Conservation (phyloP, 345 rosid genomes). For the Lepidium africanum region DNA sequence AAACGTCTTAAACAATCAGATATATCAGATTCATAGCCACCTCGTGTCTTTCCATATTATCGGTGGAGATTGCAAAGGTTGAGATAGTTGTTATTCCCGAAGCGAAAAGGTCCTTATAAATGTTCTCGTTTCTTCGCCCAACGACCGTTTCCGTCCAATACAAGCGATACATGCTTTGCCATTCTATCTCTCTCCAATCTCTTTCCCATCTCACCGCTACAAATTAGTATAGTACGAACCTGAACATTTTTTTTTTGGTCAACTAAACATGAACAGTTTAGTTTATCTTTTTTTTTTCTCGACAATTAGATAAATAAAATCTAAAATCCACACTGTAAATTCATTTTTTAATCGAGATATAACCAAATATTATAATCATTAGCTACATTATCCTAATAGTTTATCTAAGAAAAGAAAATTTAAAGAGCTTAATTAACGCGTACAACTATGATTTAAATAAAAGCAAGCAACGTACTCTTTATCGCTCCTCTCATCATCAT, state of each 20-base stretch:
- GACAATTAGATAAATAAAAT: too few relatives aligned
- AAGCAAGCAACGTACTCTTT: background rate
- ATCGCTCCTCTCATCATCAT: background rate
- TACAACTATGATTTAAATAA: background rate
- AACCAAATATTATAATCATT: too few relatives aligned
- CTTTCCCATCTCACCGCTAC: background rate
- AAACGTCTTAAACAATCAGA: too few relatives aligned
- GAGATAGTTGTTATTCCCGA: slow-evolving; percentile 59
- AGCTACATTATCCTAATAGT: too few relatives aligned
- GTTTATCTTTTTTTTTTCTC: too few relatives aligned
- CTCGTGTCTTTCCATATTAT: slow-evolving; percentile 71
- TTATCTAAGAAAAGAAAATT: too few relatives aligned
- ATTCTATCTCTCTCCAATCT: slow-evolving; percentile 23
- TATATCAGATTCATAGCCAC: slow-evolving; percentile 16
- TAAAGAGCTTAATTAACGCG: too few relatives aligned
- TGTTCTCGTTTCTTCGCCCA: slow-evolving; percentile 63
- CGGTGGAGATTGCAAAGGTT: slow-evolving; percentile 65
- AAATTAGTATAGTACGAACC: background rate
- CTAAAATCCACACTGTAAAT: too few relatives aligned
- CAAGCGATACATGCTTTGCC: slow-evolving; percentile 73
- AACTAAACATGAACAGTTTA: too few relatives aligned
- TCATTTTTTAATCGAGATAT: too few relatives aligned
- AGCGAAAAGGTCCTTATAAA: too few relatives aligned
- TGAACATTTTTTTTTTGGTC: too few relatives aligned
- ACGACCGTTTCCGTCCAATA: slow-evolving; percentile 71